Evolutionary conservation across 306 rosid species (phyloP).

Genomic region (Alnus glutinosa): DNA sequence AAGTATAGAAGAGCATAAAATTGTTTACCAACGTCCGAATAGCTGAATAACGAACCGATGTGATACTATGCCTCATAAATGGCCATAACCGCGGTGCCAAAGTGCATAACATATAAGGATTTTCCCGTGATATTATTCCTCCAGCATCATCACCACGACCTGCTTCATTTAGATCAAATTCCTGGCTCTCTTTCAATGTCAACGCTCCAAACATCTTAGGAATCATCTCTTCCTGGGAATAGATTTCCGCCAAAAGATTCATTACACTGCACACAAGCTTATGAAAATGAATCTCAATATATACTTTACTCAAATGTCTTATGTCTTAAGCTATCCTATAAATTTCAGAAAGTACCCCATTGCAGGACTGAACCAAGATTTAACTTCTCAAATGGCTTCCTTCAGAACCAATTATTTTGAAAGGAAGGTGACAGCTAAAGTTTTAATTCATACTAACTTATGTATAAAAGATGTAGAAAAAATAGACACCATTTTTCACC

Average conservation of each 20-base stretch:
- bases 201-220: constrained; percentile 69
- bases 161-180: constrained; percentile 51
- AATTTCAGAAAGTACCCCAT: constrained; percentile 7
- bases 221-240: constrained; percentile 90
- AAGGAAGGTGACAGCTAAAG: not conserved
- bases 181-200: constrained; percentile 48
- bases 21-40: constrained; percentile 83
- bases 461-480: not conserved
- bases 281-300: constrained; percentile 1
- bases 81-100: constrained; percentile 97
- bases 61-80: constrained; percentile 93
- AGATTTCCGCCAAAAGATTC: constrained; percentile 96
- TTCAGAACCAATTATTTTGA: not conserved
- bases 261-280: constrained; percentile 79
- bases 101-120: constrained; percentile 73
- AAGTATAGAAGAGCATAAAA: constrained; percentile 7
- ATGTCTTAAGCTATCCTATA: not conserved
- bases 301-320: not conserved
- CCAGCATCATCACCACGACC: constrained; percentile 43
- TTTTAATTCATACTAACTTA: not conserved
- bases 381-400: not conserved
- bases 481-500: not conserved
- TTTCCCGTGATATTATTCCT: constrained; percentile 45
- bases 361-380: not conserved
- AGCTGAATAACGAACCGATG: constrained; percentile 91